These are phyloP conservation scores for Auricularia auricula-judae DNA, from an alignment of 768 basidiomycete species.

Conservation along the genomic window DNA sequence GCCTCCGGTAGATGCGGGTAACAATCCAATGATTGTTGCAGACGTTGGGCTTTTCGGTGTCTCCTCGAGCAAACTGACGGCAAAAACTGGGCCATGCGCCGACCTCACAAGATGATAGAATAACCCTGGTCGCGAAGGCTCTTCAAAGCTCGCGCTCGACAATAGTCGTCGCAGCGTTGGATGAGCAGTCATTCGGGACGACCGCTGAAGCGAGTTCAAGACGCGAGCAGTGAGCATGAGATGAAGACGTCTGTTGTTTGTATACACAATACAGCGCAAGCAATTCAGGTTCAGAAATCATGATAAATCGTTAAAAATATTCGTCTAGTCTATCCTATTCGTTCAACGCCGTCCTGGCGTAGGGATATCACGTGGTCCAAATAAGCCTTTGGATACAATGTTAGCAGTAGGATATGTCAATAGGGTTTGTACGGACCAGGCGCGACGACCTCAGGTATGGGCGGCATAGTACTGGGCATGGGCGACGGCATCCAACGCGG, in stretches of 20 bases:
- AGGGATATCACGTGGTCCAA: neutral
- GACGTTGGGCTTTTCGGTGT: conserved; percentile 37
- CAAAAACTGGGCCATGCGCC: conserved; percentile 47
- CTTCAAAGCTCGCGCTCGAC: conserved; percentile 21
- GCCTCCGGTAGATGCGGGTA: conserved; percentile 37
- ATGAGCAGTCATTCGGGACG: neutral
- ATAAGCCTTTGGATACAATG: neutral
- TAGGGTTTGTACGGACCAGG: neutral
- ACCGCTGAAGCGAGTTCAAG: neutral
- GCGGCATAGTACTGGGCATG: neutral
- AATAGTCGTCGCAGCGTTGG: neutral
- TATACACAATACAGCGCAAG: neutral
- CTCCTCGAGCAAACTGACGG: conserved; percentile 48
- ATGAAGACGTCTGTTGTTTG: neutral
- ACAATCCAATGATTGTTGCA: conserved; percentile 53
- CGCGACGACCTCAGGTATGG: neutral
- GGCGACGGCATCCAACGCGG: neutral
- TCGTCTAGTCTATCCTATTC: neutral
- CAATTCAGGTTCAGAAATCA: neutral
- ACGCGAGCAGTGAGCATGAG: neutral
- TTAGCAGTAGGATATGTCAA: neutral
- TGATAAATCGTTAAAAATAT: neutral
- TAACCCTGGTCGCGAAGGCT: conserved; percentile 52
- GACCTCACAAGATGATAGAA: conserved; percentile 57
- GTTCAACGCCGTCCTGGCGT: neutral